Base-by-base conservation (phyloP, 495 filamentous ascomycete species). In the Pyrenula massariospora region DNA sequence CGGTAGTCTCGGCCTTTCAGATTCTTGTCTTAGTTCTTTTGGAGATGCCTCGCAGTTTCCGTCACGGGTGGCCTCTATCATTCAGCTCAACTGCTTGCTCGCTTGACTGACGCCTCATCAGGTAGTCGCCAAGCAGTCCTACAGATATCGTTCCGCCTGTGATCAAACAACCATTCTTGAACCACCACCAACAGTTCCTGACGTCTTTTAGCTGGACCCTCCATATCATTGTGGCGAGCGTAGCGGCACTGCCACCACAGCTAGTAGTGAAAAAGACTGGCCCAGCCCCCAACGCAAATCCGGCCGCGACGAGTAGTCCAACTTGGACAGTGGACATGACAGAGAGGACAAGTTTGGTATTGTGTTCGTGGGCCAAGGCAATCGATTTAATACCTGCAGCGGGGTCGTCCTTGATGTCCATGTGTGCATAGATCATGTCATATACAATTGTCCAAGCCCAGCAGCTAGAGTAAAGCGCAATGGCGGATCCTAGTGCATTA, bases 381-480 rank as follows among this genome's bases (percentile, higher is more conserved):
- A 96, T 98, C 61, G 85, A 90, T 73, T 96, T 97, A 71, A 98
- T 95, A 0, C 93, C 93, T 0, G 87, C 91, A 66, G 87, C 87
- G 25, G 83, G 81, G 66, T 98, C 93, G 62, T 98, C 93, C 65
- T 86, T 87, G 67, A 98, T 91, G 60, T 98, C 93, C 86, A 96
- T 96, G 70, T 96, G 91, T 25, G 94, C 93, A 70, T 98, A 98
- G 20, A 98, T 95, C 85, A 95, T 96, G 71, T 98, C 93, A 64
- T 98, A 98, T 56, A 96, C 66, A 48, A 97, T 81, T 10, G 93
- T 96, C 93, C 93, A 98, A 0, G 91, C 84, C 23, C 95, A 75
- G 64, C 92, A 95, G 59, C 87, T 92, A 15, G 80, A 72, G 68
- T 97, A 97, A 48, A 98, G 73, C 24, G 83, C 78, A 2, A 76